Evolutionary conservation across 1,284 basidiomycete species (phyloP).

Genomic region (Ceratobasidium sp.): DNA sequence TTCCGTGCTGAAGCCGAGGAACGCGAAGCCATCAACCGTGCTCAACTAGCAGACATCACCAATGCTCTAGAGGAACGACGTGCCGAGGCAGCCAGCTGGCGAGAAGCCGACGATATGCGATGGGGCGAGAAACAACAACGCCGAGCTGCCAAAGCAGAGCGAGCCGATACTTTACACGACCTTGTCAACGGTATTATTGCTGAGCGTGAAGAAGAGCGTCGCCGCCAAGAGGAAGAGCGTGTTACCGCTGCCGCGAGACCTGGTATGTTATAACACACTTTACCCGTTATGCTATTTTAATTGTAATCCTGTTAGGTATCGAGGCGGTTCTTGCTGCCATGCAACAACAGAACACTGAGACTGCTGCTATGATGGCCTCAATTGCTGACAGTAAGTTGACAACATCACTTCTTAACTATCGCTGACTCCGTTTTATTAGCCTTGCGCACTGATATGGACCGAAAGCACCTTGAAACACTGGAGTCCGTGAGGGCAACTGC

Average conservation of each 20-base stretch:
- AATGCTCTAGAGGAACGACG: slow-evolving; percentile 49
- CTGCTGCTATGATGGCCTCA: slow-evolving; percentile 46
- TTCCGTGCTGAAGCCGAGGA: slow-evolving; percentile 42
- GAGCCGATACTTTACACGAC: slow-evolving; percentile 49
- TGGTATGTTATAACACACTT: slow-evolving; percentile 41
- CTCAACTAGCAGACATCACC: slow-evolving; percentile 49
- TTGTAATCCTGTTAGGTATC: slow-evolving; percentile 44
- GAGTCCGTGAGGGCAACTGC: slow-evolving; percentile 50
- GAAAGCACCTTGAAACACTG: slow-evolving; percentile 48
- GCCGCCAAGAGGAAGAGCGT: slow-evolving; percentile 49
- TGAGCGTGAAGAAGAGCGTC: slow-evolving; percentile 50
- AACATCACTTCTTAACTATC: neutral
- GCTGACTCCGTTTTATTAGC: slow-evolving; percentile 37
- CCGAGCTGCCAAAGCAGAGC: slow-evolving; percentile 49
- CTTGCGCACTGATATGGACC: slow-evolving; percentile 48
- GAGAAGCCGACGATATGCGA: slow-evolving; percentile 50
- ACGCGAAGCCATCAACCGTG: slow-evolving; percentile 46
- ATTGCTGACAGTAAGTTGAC: slow-evolving; percentile 49
- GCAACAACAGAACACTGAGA: slow-evolving; percentile 49
- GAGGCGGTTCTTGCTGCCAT: slow-evolving; percentile 50
- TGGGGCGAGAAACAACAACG: slow-evolving; percentile 47
- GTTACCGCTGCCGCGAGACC: slow-evolving; percentile 48
- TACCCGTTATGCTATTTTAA: neutral
- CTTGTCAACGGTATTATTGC: slow-evolving; percentile 49
- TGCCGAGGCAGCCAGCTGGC: slow-evolving; percentile 48